Percentiles rank a stretch among this genome's conserved stretches.
These are phyloP conservation scores for Pichia nakasei DNA, from an alignment of 805 yeast genomes.

Conservation along the genomic window DNA sequence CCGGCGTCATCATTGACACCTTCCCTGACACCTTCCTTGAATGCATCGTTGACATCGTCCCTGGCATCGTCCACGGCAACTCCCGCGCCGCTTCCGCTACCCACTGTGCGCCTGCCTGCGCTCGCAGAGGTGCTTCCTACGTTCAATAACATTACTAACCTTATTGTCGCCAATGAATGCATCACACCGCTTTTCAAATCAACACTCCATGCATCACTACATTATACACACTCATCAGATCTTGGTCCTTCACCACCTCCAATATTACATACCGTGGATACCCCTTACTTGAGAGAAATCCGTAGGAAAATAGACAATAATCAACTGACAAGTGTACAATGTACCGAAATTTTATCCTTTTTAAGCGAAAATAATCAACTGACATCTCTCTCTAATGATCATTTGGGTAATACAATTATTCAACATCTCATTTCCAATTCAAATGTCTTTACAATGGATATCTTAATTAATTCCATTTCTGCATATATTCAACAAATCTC, in stretches of 20 bases:
- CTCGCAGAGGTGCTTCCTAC: neutral
- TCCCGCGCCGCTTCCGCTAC: no score
- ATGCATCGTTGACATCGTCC: no score
- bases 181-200: constrained; percentile 1
- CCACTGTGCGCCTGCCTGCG: no score
- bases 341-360: constrained; percentile 59
- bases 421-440: constrained; percentile 68
- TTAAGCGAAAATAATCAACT: constrained; percentile 79
- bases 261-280: constrained; percentile 38
- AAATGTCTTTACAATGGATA: neutral
- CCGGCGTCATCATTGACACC: no score
- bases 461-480: neutral
- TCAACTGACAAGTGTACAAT: constrained; percentile 44
- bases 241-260: neutral
- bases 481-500: constrained; percentile 87
- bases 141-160: constrained; percentile 36
- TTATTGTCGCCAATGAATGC: neutral
- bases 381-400: constrained; percentile 86
- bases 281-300: constrained; percentile 80
- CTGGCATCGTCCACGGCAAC: no score
- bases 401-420: constrained; percentile 90
- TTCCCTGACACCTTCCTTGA: no score
- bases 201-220: neutral
- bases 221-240: neutral
- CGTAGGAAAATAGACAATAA: constrained; percentile 64